Percentiles rank a stretch among this genome's conserved stretches.
phyloP scores from a whole-genome alignment of 2,329 filamentous ascomycete genomes.

The Cladosporium sp. region DNA sequence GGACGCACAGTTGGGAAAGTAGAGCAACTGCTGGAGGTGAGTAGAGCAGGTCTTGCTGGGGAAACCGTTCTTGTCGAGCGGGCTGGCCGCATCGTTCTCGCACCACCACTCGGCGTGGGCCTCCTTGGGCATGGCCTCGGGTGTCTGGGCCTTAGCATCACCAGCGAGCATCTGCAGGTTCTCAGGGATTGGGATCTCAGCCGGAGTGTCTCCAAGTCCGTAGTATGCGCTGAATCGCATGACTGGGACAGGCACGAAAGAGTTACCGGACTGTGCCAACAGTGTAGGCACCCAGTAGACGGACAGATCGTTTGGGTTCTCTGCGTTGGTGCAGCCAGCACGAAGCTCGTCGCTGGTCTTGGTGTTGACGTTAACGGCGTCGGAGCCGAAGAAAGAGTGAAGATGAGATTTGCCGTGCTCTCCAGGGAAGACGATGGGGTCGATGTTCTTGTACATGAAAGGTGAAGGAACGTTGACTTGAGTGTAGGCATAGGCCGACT shows the following conservation, averaged over 20 bases:
- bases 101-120: conserved; percentile 41
- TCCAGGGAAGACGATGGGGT: conserved; percentile 46
- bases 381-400: conserved; percentile 49
- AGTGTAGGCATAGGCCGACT: conserved; percentile 37
- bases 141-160: conserved; percentile 39
- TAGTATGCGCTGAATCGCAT: conserved; percentile 51
- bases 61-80: conserved; percentile 28
- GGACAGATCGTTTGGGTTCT: conserved; percentile 51
- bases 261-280: conserved; percentile 12
- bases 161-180: conserved; percentile 47
- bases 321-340: conserved; percentile 45
- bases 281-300: conserved; percentile 39
- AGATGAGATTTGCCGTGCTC: conserved; percentile 43
- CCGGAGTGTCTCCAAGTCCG: conserved; percentile 40
- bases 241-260: conserved; percentile 19
- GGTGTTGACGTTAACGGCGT: conserved; percentile 43
- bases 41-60: conserved; percentile 43
- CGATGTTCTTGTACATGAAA: conserved; percentile 50
- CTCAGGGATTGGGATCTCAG: conserved; percentile 49
- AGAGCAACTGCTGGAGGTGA: conserved; percentile 48
- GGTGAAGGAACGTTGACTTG: conserved; percentile 34
- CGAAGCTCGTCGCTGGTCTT: conserved; percentile 43
- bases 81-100: conserved; percentile 28
- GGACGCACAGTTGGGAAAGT: conserved; percentile 45
- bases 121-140: conserved; percentile 24